phyloP scores from a whole-genome alignment of 2,329 filamentous ascomycete genomes.

The Venturia oleaginea region DNA sequence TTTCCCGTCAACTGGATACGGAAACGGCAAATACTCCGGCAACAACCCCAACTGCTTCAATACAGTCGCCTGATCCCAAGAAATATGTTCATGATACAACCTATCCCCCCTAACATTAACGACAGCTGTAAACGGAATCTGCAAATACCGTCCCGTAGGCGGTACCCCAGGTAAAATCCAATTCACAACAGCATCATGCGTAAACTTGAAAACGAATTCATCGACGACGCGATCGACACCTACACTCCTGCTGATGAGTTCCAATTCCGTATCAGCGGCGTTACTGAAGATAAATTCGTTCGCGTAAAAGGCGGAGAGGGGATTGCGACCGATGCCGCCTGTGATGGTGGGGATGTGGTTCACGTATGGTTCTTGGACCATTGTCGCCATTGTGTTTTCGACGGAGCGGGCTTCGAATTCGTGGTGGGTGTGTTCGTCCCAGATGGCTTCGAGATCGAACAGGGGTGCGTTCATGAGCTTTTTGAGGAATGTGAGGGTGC shows the following conservation, averaged over 20 bases:
- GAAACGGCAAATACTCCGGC: constrained; percentile 56
- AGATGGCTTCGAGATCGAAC: constrained; percentile 68
- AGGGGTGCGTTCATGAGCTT: constrained; percentile 51
- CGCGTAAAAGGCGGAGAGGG: constrained; percentile 58
- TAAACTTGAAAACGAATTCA: constrained; percentile 58
- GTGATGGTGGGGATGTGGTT: constrained; percentile 65
- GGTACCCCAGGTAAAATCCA: constrained; percentile 56
- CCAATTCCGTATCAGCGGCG: constrained; percentile 54
- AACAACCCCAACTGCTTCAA: constrained; percentile 54
- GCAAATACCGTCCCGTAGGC: constrained; percentile 44
- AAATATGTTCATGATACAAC: constrained; percentile 61
- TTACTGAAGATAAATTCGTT: constrained; percentile 70
- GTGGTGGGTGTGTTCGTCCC: constrained; percentile 67
- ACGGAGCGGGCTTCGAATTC: constrained; percentile 63
- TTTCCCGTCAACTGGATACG: constrained; percentile 40
- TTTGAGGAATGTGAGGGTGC: constrained; percentile 57
- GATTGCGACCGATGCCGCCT: constrained; percentile 58
- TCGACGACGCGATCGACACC: constrained; percentile 61
- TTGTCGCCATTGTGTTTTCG: constrained; percentile 68
- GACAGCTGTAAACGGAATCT: constrained; percentile 55
- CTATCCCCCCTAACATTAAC: constrained; percentile 61
- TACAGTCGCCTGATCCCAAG: constrained; percentile 58
- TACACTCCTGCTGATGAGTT: constrained; percentile 61
- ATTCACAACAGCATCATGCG: constrained; percentile 53
- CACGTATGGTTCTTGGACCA: constrained; percentile 71